Percentiles rank a stretch among this genome's conserved stretches.
phyloP scores from a whole-genome alignment of 2,329 filamentous ascomycete genomes.

The Pseudocercospora fuligena region DNA sequence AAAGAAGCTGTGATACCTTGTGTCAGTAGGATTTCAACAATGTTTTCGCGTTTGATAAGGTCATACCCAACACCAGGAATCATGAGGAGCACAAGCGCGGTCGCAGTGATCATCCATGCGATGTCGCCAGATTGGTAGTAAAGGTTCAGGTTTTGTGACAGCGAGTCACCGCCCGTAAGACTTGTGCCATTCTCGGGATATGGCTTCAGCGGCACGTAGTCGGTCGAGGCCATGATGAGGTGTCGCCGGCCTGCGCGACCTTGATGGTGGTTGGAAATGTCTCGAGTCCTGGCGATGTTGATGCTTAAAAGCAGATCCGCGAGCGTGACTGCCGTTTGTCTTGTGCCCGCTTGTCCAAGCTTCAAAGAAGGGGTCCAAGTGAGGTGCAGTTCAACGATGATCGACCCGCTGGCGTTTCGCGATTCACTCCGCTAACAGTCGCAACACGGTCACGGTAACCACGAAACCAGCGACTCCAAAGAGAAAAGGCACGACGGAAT shows the following conservation, averaged over 20 bases:
- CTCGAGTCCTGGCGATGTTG: background rate
- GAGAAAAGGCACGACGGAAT: background rate
- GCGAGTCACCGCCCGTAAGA: conserved; percentile 68
- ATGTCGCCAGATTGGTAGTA: conserved; percentile 88
- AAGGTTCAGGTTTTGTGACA: conserved; percentile 75
- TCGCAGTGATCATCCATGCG: conserved; percentile 72
- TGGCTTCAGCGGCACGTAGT: conserved; percentile 36
- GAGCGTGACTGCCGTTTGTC: background rate
- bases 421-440: background rate
- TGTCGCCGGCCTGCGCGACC: background rate
- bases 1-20: conserved; percentile 68
- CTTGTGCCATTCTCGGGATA: conserved; percentile 65
- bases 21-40: background rate
- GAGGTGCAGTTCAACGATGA: conserved; percentile 2
- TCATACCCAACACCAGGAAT: conserved; percentile 79
- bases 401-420: background rate
- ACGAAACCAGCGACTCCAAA: background rate
- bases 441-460: background rate
- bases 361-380: conserved; percentile 6
- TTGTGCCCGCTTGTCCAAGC: background rate
- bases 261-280: background rate
- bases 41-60: conserved; percentile 26
- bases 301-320: background rate
- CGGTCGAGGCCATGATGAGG: conserved; percentile 9
- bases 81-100: conserved; percentile 84